A percentile compares a stretch with the other conserved stretches of the same genome.
phyloP scores from a whole-genome alignment of 2,329 filamentous ascomycete genomes.

The Aureobasidium sp. region DNA sequence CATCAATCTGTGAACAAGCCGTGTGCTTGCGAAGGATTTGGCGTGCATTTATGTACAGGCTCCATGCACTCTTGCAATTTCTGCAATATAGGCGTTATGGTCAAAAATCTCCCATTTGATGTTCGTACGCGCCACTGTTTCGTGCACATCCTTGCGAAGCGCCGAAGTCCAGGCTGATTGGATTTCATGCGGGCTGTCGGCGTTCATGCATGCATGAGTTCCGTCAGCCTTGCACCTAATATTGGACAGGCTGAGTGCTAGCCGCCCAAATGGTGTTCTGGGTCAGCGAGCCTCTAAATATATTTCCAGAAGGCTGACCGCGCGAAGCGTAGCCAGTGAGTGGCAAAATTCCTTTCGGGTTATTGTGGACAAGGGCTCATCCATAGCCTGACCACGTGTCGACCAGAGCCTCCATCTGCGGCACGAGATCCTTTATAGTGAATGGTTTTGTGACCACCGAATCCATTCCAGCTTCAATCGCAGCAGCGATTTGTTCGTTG shows the following conservation, averaged over 20 bases:
- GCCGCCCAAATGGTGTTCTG: background rate
- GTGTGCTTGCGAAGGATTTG: background rate
- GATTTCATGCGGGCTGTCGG: background rate
- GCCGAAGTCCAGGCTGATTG: background rate
- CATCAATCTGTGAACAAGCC: background rate
- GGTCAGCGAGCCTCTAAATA: background rate
- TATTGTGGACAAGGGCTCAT: background rate
- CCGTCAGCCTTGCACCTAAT: background rate
- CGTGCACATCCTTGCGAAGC: background rate
- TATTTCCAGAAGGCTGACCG: background rate
- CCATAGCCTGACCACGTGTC: constrained; percentile 13
- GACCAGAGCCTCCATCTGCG: constrained; percentile 28
- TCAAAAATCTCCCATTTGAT: background rate
- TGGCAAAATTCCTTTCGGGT: background rate
- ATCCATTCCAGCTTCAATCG: constrained; percentile 62
- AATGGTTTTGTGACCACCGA: constrained; percentile 31
- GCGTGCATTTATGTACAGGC: background rate
- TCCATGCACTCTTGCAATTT: background rate
- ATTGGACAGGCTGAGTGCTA: background rate
- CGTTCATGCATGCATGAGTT: background rate
- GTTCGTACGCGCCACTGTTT: background rate
- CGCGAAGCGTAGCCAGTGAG: background rate
- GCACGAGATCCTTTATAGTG: constrained; percentile 28
- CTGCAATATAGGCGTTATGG: background rate
- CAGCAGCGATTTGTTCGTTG: constrained; percentile 64